Evolutionary conservation across 495 filamentous ascomycete genomes (phyloP).

Genomic region (Aspergillus bridgeri): DNA sequence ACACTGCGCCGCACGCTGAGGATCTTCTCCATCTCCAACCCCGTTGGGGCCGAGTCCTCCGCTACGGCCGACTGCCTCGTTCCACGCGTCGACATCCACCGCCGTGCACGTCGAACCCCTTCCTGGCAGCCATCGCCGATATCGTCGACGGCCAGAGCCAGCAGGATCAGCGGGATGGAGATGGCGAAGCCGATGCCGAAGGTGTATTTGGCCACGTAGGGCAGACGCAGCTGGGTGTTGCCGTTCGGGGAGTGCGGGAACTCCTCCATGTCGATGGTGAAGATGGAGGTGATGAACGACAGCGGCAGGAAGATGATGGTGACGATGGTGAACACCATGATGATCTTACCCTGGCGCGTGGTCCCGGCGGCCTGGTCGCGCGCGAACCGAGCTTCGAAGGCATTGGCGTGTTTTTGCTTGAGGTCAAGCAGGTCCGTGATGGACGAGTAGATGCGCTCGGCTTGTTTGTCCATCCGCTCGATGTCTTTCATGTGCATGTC

Average conservation of each 20-base stretch:
- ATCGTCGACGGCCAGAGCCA: conserved; percentile 57
- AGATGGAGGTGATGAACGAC: conserved; percentile 64
- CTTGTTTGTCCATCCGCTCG: conserved; percentile 65
- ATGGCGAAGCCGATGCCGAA: conserved; percentile 68
- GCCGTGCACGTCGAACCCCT: conserved; percentile 20
- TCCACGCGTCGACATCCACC: conserved; percentile 23
- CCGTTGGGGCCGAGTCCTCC: background rate
- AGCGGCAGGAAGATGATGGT: conserved; percentile 67
- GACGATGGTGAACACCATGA: conserved; percentile 74
- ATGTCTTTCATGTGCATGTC: conserved; percentile 63
- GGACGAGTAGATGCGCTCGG: conserved; percentile 58
- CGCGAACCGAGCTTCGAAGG: conserved; percentile 65
- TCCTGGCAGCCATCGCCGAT: conserved; percentile 44
- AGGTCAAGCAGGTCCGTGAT: conserved; percentile 61
- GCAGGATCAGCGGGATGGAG: conserved; percentile 56
- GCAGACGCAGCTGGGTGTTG: conserved; percentile 39
- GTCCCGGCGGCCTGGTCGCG: conserved; percentile 64
- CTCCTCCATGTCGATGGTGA: conserved; percentile 61
- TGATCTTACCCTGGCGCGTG: conserved; percentile 64
- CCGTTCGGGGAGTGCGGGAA: conserved; percentile 39
- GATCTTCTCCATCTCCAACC: conserved; percentile 32
- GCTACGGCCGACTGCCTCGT: conserved; percentile 7
- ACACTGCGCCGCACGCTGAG: conserved; percentile 28
- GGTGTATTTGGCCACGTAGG: conserved; percentile 60
- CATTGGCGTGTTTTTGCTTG: conserved; percentile 69